Evolutionary conservation across 805 yeast genomes (phyloP).

Genomic region (Kodamaea fukazawae): DNA sequence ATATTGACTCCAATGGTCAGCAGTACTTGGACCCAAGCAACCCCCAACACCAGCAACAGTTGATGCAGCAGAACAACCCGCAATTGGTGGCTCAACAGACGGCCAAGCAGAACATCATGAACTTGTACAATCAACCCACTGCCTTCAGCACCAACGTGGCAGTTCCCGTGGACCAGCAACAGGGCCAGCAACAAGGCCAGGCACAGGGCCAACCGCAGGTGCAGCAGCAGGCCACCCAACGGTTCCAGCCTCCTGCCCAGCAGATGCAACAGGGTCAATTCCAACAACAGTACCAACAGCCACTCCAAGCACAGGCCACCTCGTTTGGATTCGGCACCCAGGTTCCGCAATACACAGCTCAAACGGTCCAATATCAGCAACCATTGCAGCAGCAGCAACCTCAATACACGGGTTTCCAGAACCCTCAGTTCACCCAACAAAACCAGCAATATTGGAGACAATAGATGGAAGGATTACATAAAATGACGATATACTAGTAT

Average conservation of each 20-base stretch:
- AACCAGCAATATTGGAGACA: too few species aligned
- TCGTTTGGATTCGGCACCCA: slow-evolving; percentile 11
- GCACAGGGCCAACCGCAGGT: slow-evolving; percentile 10
- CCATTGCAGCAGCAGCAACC: slow-evolving; percentile 11
- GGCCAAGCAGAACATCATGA: slow-evolving; percentile 37
- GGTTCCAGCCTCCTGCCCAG: slow-evolving; percentile 4
- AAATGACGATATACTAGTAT: too few species aligned
- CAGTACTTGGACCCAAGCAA: slow-evolving; percentile 52
- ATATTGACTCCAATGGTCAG: slow-evolving; percentile 67
- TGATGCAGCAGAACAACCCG: slow-evolving; percentile 25
- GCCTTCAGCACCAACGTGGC: slow-evolving; percentile 27
- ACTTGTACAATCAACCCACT: slow-evolving; percentile 42
- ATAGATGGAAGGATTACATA: too few species aligned
- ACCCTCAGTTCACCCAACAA: neutral
- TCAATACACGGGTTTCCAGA: slow-evolving; percentile 15
- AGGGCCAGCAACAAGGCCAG: slow-evolving; percentile 9
- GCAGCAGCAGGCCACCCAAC: slow-evolving; percentile 8
- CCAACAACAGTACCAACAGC: slow-evolving; percentile 14
- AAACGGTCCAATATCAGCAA: slow-evolving; percentile 9
- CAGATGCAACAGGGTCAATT: slow-evolving; percentile 10
- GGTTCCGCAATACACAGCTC: slow-evolving; percentile 7
- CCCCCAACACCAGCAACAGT: slow-evolving; percentile 43
- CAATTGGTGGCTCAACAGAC: slow-evolving; percentile 25
- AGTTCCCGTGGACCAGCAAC: slow-evolving; percentile 17
- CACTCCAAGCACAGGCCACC: slow-evolving; percentile 9